Conservation (phyloP, 805 yeast genomes). For the Tetrapisispora taiwanensis region DNA sequence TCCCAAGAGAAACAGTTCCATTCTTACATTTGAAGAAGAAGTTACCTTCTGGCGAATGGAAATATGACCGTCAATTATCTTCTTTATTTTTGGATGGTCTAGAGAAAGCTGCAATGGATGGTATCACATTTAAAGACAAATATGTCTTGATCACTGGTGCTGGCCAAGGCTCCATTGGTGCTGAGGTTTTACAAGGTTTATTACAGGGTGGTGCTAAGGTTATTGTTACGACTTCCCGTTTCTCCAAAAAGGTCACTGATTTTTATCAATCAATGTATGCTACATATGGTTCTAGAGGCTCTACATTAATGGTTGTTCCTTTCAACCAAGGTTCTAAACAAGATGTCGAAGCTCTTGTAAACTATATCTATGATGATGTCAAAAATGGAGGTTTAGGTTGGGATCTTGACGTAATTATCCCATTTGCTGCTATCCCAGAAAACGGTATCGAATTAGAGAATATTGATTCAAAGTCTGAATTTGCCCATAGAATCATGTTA, state of each 20-base stretch:
- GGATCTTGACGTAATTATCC: slow-evolving; percentile 94
- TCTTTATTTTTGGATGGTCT: slow-evolving; percentile 77
- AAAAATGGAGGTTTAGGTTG: slow-evolving; percentile 91
- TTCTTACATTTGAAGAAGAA: slow-evolving; percentile 87
- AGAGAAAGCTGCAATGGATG: slow-evolving; percentile 90
- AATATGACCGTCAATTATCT: slow-evolving; percentile 70
- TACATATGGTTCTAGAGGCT: slow-evolving; percentile 84
- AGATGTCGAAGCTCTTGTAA: slow-evolving; percentile 79
- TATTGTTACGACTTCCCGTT: slow-evolving; percentile 91
- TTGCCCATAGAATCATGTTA: slow-evolving; percentile 97
- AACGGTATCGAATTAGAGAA: slow-evolving; percentile 91
- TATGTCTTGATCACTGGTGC: slow-evolving; percentile 94
- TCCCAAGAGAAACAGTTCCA: slow-evolving; percentile 81
- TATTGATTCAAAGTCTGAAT: slow-evolving; percentile 90
- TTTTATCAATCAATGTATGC: slow-evolving; percentile 91
- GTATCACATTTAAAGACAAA: slow-evolving; percentile 81
- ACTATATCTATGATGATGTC: slow-evolving; percentile 73
- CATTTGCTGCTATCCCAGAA: slow-evolving; percentile 99
- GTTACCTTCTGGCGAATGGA: slow-evolving; percentile 65
- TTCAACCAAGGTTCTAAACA: slow-evolving; percentile 96
- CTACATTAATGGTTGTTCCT: slow-evolving; percentile 91
- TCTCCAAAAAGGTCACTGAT: slow-evolving; percentile 88
- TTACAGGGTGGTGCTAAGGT: slow-evolving; percentile 97
- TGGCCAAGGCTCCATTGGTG: slow-evolving; percentile 98
- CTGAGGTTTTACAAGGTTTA: slow-evolving; percentile 89